Evolutionary conservation across 495 filamentous ascomycete genomes (phyloP).

Genomic region (Penicillium longicatenatum): DNA sequence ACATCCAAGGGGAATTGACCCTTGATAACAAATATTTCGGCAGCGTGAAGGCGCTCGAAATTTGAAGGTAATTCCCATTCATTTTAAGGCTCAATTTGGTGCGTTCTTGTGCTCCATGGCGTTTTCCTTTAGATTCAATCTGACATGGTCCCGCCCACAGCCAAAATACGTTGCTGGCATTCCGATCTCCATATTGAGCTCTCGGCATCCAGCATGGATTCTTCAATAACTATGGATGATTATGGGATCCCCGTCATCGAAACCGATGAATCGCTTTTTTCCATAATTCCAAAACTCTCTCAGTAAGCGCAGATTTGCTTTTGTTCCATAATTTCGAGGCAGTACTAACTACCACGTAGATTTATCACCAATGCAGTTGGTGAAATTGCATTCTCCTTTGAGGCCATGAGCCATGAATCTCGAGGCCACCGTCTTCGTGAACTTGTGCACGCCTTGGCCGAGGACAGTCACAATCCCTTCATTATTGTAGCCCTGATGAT

Average conservation of each 20-base stretch:
- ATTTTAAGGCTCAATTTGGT: not conserved
- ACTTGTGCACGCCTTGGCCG: conserved; percentile 65
- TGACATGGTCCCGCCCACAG: conserved; percentile 2
- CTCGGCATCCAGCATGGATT: conserved; percentile 12
- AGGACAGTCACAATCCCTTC: conserved; percentile 67
- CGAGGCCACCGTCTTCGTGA: conserved; percentile 63
- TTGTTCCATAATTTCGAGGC: not conserved
- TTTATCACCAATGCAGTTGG: conserved; percentile 58
- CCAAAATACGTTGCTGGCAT: not conserved
- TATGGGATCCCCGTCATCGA: conserved; percentile 61
- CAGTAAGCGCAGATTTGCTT: conserved; percentile 46
- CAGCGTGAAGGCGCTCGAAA: not conserved
- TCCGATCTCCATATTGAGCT: conserved; percentile 1
- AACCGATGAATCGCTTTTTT: conserved; percentile 62
- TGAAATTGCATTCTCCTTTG: conserved; percentile 72
- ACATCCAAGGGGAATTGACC: not conserved
- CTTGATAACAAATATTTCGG: not conserved
- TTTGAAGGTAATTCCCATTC: not conserved
- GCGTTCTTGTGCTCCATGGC: not conserved
- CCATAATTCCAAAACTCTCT: conserved; percentile 69
- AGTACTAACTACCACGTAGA: conserved; percentile 7
- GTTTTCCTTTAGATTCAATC: not conserved
- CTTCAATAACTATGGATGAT: conserved; percentile 17
- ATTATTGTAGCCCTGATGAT: conserved; percentile 80
- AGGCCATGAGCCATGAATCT: conserved; percentile 71